phyloP scores from a whole-genome alignment of 306 rosid genomes.

The Herpetospermum pedunculosum region DNA sequence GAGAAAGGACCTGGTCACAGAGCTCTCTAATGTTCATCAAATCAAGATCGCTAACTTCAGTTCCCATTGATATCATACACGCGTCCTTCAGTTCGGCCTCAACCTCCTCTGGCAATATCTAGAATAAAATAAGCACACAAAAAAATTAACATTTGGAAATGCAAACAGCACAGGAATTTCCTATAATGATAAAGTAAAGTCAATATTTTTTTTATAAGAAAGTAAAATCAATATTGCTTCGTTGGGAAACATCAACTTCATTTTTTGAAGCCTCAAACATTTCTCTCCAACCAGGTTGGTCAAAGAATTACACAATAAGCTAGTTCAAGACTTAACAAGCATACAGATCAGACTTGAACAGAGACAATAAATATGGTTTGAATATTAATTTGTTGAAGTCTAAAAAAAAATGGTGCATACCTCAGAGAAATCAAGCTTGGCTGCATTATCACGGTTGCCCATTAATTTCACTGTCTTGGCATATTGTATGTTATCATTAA shows the following conservation, averaged over 20 bases:
- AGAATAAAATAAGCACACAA: not conserved
- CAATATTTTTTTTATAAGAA: too few species aligned
- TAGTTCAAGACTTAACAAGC: not conserved
- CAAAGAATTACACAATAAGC: not conserved
- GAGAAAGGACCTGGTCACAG: slow-evolving; percentile 87
- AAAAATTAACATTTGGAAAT: not conserved
- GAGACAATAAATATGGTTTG: not conserved
- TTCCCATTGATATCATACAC: slow-evolving; percentile 85
- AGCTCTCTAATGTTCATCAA: slow-evolving; percentile 63
- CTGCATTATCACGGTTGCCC: slow-evolving; percentile 81
- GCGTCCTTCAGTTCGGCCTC: slow-evolving; percentile 80
- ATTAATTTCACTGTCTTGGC: slow-evolving; percentile 82
- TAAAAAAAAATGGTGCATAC: slow-evolving; percentile 16
- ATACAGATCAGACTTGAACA: not conserved
- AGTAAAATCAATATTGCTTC: not conserved
- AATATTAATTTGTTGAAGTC: not conserved
- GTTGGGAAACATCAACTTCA: not conserved
- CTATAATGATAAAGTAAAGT: not conserved
- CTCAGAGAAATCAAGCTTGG: slow-evolving; percentile 84
- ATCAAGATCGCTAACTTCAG: slow-evolving; percentile 91
- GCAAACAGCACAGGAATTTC: not conserved
- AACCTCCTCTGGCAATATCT: slow-evolving; percentile 73
- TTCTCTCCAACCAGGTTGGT: not conserved
- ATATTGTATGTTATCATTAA: slow-evolving; percentile 71
- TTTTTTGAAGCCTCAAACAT: not conserved